Evolutionary conservation across 2,329 filamentous ascomycete genomes (phyloP).

Genomic region (Aspergillus pseudoviridinutans): DNA sequence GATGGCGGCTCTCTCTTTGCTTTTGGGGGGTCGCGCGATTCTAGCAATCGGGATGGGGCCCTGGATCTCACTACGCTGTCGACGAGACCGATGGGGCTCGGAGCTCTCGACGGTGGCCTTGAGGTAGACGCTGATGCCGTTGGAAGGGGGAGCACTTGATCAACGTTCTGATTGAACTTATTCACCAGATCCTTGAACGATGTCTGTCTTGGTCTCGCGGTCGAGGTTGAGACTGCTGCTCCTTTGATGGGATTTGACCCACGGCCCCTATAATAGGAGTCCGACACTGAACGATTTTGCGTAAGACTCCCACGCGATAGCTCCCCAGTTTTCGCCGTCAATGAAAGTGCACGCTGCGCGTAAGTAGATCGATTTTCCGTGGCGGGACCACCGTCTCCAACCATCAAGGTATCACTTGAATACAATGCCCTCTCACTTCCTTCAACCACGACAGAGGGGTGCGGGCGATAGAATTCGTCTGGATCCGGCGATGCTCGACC

Average conservation of each 20-base stretch:
- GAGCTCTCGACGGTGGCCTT: conserved; percentile 32
- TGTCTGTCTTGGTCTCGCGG: conserved; percentile 47
- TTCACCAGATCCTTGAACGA: conserved; percentile 78
- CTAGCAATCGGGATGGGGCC: conserved; percentile 22
- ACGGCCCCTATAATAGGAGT: conserved; percentile 21
- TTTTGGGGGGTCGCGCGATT: conserved; percentile 14
- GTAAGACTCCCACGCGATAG: conserved; percentile 19
- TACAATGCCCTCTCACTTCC: conserved; percentile 22
- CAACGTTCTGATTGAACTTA: conserved; percentile 66
- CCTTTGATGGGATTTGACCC: conserved; percentile 17
- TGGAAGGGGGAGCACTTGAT: conserved; percentile 43
- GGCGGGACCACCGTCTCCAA: conserved; percentile 20
- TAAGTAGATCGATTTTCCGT: conserved; percentile 13
- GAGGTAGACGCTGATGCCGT: conserved; percentile 30
- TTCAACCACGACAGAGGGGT: conserved; percentile 33
- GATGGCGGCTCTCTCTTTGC: conserved; percentile 9
- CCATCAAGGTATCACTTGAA: conserved; percentile 15
- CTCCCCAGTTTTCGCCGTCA: conserved; percentile 24
- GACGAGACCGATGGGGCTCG: conserved; percentile 30
- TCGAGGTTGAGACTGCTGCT: conserved; percentile 10
- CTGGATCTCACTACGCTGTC: conserved; percentile 26
- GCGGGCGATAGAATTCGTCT: conserved; percentile 50
- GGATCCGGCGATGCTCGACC: conserved; percentile 40
- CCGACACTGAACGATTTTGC: conserved; percentile 31
- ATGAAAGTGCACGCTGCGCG: conserved; percentile 21